Conservation (phyloP, 2,329 filamentous ascomycete genomes). For the Aureobasidium sp. region DNA sequence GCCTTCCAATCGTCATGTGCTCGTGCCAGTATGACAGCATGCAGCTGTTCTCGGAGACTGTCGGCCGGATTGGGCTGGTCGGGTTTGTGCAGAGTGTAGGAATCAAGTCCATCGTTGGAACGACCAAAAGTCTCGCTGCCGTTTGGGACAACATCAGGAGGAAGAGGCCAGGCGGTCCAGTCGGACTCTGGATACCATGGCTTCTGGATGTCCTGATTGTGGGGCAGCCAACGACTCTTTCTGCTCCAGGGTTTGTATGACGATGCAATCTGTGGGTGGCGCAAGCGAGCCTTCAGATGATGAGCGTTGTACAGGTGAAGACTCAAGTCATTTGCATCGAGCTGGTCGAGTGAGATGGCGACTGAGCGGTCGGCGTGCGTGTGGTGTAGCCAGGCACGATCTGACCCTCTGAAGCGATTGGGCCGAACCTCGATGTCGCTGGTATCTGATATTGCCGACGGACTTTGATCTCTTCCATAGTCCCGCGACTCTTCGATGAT, state of each 20-base stretch:
- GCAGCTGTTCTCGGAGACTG: slow-evolving; percentile 62
- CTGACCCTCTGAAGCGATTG: slow-evolving; percentile 61
- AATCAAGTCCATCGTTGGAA: slow-evolving; percentile 37
- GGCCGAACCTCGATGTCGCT: background rate
- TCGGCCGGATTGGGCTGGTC: slow-evolving; percentile 47
- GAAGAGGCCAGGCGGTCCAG: slow-evolving; percentile 86
- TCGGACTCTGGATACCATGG: slow-evolving; percentile 42
- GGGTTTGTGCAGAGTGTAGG: slow-evolving; percentile 45
- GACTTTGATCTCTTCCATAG: background rate
- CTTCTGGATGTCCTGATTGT: slow-evolving; percentile 26
- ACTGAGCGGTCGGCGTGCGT: slow-evolving; percentile 59
- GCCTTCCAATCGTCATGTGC: slow-evolving; percentile 59
- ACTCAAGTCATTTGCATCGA: slow-evolving; percentile 60
- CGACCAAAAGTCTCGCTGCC: slow-evolving; percentile 44
- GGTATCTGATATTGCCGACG: background rate
- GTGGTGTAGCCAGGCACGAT: slow-evolving; percentile 58
- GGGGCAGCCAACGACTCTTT: slow-evolving; percentile 35
- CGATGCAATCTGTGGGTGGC: slow-evolving; percentile 14
- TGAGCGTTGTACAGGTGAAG: slow-evolving; percentile 75
- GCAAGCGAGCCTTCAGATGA: slow-evolving; percentile 53
- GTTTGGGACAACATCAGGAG: slow-evolving; percentile 53
- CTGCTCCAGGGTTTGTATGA: slow-evolving; percentile 30
- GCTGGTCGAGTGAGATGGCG: slow-evolving; percentile 55
- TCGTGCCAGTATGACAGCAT: slow-evolving; percentile 56
- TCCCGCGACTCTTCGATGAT: background rate